Evolutionary conservation across 179 eudicot genomes (phyloP).

Genomic region (Silene coronaria): DNA sequence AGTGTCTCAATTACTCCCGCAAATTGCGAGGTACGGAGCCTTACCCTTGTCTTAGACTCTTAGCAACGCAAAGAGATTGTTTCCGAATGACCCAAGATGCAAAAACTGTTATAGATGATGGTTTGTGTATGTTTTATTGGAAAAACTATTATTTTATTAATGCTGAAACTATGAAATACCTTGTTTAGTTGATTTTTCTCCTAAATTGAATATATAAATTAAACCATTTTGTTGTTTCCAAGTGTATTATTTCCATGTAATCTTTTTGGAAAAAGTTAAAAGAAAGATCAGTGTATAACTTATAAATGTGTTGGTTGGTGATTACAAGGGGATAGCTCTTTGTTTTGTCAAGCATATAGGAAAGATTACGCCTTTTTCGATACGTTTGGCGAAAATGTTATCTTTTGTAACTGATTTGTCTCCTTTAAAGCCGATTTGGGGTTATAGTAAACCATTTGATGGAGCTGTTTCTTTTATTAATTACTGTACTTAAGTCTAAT

Average conservation of each 20-base stretch:
- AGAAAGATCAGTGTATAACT: neutral
- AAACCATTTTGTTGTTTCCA: neutral
- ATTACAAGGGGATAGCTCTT: neutral
- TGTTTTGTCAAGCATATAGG: neutral
- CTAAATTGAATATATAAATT: neutral
- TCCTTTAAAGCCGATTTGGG: conserved; percentile 11
- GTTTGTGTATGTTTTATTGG: neutral
- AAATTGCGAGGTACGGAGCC: too few relatives aligned
- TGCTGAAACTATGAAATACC: neutral
- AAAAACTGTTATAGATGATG: neutral
- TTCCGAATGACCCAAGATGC: too few relatives aligned
- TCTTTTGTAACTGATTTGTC: conserved; percentile 1
- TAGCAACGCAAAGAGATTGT: too few relatives aligned
- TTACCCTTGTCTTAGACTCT: too few relatives aligned
- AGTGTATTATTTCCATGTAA: neutral
- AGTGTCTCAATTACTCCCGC: too few relatives aligned
- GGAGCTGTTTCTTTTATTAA: neutral
- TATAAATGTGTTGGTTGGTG: neutral
- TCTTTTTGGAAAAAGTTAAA: neutral
- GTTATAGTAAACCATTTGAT: too few relatives aligned
- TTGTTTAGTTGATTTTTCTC: too few relatives aligned
- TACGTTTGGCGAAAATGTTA: neutral
- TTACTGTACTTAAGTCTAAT: neutral
- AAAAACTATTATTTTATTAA: too few relatives aligned
- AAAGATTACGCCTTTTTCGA: neutral